Percentiles rank a stretch among this genome's conserved stretches.
Evolutionary conservation across 2,329 filamentous ascomycete genomes (phyloP).

Genomic region (Cladosporium sp.): DNA sequence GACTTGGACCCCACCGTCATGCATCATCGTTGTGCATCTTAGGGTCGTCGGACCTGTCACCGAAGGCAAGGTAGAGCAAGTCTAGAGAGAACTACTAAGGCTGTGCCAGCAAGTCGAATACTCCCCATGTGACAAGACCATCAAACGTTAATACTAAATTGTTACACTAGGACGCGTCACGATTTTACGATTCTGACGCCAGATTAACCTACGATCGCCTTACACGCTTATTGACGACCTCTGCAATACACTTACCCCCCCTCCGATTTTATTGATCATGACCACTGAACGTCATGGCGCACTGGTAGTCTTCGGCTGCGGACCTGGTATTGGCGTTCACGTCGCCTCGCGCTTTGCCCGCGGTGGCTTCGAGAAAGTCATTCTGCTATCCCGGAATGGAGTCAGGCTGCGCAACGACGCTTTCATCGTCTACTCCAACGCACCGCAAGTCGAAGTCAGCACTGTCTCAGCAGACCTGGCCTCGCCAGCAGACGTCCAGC

Average conservation of each 20-base stretch:
- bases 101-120: no score
- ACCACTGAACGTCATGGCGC: neutral
- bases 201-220: neutral
- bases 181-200: neutral
- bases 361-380: constrained; percentile 29
- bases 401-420: constrained; percentile 28
- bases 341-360: constrained; percentile 31
- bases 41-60: neutral
- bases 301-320: constrained; percentile 33
- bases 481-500: constrained; percentile 39
- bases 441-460: constrained; percentile 34
- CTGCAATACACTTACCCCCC: neutral
- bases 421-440: constrained; percentile 22
- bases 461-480: constrained; percentile 47
- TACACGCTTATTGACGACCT: neutral
- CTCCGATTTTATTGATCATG: neutral
- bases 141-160: no score
- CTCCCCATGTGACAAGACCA: no score
- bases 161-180: neutral
- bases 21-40: neutral
- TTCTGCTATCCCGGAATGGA: constrained; percentile 28
- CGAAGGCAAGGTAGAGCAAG: neutral
- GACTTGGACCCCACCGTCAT: neutral
- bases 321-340: constrained; percentile 34
- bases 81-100: neutral